Base-by-base conservation (phyloP, 805 yeast genomes). In the Yamadazyma scolyti region DNA sequence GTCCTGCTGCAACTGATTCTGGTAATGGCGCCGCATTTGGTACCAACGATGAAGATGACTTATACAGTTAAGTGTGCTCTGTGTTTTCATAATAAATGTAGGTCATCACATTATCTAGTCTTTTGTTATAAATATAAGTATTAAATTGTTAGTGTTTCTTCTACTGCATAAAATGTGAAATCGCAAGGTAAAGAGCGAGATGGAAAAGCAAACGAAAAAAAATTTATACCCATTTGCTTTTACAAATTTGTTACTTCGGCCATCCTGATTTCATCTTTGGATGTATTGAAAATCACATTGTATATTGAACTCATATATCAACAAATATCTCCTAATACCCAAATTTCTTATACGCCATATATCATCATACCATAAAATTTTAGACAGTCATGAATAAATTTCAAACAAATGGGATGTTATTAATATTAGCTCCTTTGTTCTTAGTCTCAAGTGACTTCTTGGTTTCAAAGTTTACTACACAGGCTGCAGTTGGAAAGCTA, bases 11-110 rank as follows among this genome's bases (percentile, higher is more conserved):
- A 8, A 15, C 33, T 17, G 33, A 33, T 22, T 12, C 31, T 12
- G 18, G 32, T 27, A 44, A 61, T 23, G 53, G 54, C 23, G 72
- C 73, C 21, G 69, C 75, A 13, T 73, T 72, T 42, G 77, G 71
- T 16, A 54, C 59, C 36, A 77, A 61, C 35, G 75, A 67, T 26
- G 74, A 68, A 35, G 86, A 80, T 56, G 87, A 80, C 54, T 68
- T 80, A 53, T 80, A 80, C 59, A 75, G 69, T 60, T 72, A 56
- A 15, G 14, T 12, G 18, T 20, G 31, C 20, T 10, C 16, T 16
- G 11, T 24, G 25, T 22, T 22, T 19, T 10, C 9, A 19, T 19
- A 9, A 19, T 19, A 8, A 19, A 19, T 19, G 9, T 9, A 19
- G 10, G 10, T 19, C 9, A 19, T 10, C 8, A 19, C 9, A 19